Percentiles rank a stretch among this genome's conserved stretches.
phyloP scores from a whole-genome alignment of 148 eudicot species.

The Heliosperma pusillum region DNA sequence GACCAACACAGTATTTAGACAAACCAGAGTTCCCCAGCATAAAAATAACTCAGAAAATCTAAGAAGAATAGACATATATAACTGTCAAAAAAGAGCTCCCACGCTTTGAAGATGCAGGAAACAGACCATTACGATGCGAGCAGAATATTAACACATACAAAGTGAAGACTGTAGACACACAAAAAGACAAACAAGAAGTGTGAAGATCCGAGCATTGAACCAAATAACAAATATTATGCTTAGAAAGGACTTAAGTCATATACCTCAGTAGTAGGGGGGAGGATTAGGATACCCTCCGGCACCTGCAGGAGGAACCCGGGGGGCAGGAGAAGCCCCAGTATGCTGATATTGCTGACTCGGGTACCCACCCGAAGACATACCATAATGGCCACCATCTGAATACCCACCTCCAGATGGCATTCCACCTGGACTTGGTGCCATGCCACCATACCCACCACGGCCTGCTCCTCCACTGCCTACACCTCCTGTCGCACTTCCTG shows the following conservation, averaged over 20 bases:
- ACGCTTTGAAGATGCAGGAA: background rate
- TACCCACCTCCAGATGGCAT: slow-evolving; percentile 43
- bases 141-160: background rate
- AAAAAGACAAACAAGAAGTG: background rate
- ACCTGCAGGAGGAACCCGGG: slow-evolving; percentile 55
- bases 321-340: slow-evolving; percentile 54
- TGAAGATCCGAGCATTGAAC: background rate
- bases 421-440: slow-evolving; percentile 24
- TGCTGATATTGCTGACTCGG: slow-evolving; percentile 53
- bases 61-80: background rate
- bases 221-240: background rate
- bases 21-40: background rate
- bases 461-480: slow-evolving; percentile 31
- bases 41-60: background rate
- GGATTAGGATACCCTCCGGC: slow-evolving; percentile 47
- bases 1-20: background rate
- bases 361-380: slow-evolving; percentile 44
- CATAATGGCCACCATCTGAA: slow-evolving; percentile 47
- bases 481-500: slow-evolving; percentile 4
- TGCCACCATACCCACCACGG: slow-evolving; percentile 35
- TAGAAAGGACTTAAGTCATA: background rate
- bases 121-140: background rate
- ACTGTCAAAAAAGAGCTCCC: background rate
- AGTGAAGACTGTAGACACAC: background rate
- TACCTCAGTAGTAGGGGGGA: slow-evolving; percentile 68